Base-by-base conservation (phyloP, 2,329 filamentous ascomycete genomes). In the Aspergillus novoparasiticus region DNA sequence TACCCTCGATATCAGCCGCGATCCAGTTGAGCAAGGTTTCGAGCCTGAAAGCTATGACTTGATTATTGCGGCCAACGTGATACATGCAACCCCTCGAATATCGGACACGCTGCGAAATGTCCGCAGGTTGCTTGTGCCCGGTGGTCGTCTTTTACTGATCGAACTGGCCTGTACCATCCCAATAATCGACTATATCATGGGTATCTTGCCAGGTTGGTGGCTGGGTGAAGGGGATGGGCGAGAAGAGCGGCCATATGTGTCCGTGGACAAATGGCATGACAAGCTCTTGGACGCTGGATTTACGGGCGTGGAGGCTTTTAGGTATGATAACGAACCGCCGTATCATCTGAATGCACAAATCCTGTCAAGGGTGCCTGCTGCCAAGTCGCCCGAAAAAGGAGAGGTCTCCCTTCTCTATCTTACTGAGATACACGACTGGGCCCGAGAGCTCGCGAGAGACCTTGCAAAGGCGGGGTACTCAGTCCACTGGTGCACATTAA, bases 141-240 rank as follows among this genome's bases (percentile, higher is more conserved):
- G 79, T 1, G 84, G 84, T 0, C 78, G 80, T 43, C 69, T 86
- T 0, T 43, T 85, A 1, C 53, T 84, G 0, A 62, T 80, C 6
- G 84, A 86, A 62, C 65, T 80, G 2, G 74, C 71, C 5, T 57
- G 62, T 5, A 57, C 28, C 4, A 63, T 58, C 19, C 57, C 21
- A 21, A 57, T 48, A 60, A 64, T 63, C 23, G 68, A 66, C n/a
- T 71, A 55, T 59, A 68, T 77, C 3, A 74, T 78, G 58, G 77
- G 79, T 2, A 67, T 70, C 1, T 64, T 82, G 0, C 71, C 77
- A 0, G 79, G 79, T 0, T 82, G 78, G 80, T 81, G 78, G 79
- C 64, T 71, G 8, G 74, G 75, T 12, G 63, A 65, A 6, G 54
- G 26, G 12, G 71, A 72, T 36, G 64, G 57, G 5, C 64, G 69